Percentiles rank a stretch among this genome's conserved stretches.
Evolutionary conservation across 1,284 basidiomycete species (phyloP).

Genomic region (Cryptococcus sp.): DNA sequence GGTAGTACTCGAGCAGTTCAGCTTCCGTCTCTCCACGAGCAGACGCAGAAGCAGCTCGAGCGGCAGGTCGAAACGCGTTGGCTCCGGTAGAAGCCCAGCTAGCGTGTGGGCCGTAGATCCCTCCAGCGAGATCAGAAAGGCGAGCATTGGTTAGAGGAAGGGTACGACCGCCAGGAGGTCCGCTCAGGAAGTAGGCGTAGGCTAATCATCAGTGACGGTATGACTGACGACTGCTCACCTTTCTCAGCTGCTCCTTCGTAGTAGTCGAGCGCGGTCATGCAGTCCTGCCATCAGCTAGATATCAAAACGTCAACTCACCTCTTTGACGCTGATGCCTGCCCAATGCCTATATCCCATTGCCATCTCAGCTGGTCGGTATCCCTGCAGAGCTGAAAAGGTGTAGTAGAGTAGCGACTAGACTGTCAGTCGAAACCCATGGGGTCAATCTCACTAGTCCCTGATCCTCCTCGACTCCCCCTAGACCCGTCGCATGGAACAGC

Average conservation of each 20-base stretch:
- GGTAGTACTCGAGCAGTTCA: conserved; percentile 85
- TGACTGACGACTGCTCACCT: conserved; percentile 50
- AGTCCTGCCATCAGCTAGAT: conserved; percentile 50
- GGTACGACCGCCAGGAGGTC: conserved; percentile 85
- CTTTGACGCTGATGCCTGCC: conserved; percentile 85
- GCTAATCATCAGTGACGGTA: conserved; percentile 47
- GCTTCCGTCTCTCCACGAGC: conserved; percentile 85
- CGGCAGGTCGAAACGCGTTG: conserved; percentile 64
- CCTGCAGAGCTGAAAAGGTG: conserved; percentile 84
- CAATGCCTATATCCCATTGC: conserved; percentile 90
- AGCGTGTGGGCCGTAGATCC: conserved; percentile 87
- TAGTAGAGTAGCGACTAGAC: conserved; percentile 78
- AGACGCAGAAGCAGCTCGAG: conserved; percentile 73
- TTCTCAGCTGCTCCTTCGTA: conserved; percentile 81
- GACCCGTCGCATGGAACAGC: conserved; percentile 82
- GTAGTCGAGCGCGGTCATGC: conserved; percentile 72
- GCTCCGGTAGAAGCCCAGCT: conserved; percentile 58
- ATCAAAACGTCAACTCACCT: conserved; percentile 42
- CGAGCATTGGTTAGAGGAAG: conserved; percentile 75
- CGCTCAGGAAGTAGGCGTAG: conserved; percentile 66
- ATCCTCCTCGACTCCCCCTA: conserved; percentile 55
- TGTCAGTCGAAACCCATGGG: conserved; percentile 15
- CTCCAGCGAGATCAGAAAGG: conserved; percentile 84
- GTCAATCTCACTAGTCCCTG: conserved; percentile 51
- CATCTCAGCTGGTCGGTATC: conserved; percentile 83